Conservation (phyloP, 371 early-diverging fungal species). For the Amoeboaphelidium occidentale region DNA sequence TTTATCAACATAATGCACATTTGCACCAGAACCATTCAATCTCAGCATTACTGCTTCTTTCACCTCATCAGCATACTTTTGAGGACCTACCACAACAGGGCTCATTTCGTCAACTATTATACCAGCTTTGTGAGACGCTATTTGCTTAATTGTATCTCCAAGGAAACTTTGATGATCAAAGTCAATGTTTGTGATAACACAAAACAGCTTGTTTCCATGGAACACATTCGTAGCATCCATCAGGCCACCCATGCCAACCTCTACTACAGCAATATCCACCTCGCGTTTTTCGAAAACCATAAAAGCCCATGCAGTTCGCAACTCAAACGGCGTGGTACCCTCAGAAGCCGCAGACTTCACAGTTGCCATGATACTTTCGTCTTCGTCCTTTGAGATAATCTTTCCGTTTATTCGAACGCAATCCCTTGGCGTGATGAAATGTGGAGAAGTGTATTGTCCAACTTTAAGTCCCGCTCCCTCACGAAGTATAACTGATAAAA, state of each 20-base stretch:
- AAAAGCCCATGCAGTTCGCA: slow-evolving; percentile 29
- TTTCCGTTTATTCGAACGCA: slow-evolving; percentile 27
- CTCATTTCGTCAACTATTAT: slow-evolving; percentile 40
- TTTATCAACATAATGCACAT: neutral
- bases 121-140: slow-evolving; percentile 50
- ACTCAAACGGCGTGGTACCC: slow-evolving; percentile 28
- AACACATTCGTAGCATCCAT: slow-evolving; percentile 63
- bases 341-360: slow-evolving; percentile 4
- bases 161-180: slow-evolving; percentile 44
- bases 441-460: slow-evolving; percentile 53
- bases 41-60: neutral
- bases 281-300: slow-evolving; percentile 19
- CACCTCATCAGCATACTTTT: slow-evolving; percentile 2
- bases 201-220: slow-evolving; percentile 15
- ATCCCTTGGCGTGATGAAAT: slow-evolving; percentile 37
- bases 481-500: neutral
- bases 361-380: slow-evolving; percentile 10
- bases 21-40: neutral
- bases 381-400: slow-evolving; percentile 15
- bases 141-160: slow-evolving; percentile 32
- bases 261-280: slow-evolving; percentile 42
- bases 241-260: slow-evolving; percentile 56
- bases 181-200: slow-evolving; percentile 36
- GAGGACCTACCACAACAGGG: slow-evolving; percentile 7
- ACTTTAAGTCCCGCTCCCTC: slow-evolving; percentile 15